A percentile compares a stretch with the other conserved stretches of the same genome.
Evolutionary conservation across 140 eudicot species (phyloP).

Genomic region (Erigeron philadelphicus): DNA sequence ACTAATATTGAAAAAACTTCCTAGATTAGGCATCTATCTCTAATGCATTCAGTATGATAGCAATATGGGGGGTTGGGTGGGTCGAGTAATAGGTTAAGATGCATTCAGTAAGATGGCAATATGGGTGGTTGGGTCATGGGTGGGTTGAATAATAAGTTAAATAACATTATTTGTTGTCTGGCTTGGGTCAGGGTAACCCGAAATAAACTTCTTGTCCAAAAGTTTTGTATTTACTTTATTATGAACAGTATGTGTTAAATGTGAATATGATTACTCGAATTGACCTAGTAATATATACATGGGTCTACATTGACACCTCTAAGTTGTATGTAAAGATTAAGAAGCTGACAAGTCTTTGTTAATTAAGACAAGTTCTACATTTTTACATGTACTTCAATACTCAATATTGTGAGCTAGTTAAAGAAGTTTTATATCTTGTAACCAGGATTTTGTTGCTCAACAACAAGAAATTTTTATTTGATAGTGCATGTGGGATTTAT

Average conservation of each 20-base stretch:
- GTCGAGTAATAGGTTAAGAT: background rate
- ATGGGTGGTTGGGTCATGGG: background rate
- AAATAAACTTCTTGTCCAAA: background rate
- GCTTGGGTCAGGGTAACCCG: background rate
- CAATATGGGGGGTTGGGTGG: background rate
- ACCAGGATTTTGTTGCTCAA: background rate
- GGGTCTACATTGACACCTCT: background rate
- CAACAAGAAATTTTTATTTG: background rate
- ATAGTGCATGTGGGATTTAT: slow-evolving; percentile 1
- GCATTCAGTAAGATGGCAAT: background rate
- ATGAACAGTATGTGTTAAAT: background rate
- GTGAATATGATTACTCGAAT: background rate
- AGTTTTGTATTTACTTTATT: background rate
- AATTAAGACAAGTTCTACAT: background rate
- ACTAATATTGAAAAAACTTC: background rate
- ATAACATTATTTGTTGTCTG: background rate
- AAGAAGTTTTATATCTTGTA: too few relatives aligned
- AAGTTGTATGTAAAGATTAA: slow-evolving; percentile 5
- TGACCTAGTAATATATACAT: background rate
- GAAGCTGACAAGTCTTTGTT: background rate
- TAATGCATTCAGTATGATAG: slow-evolving; percentile 1
- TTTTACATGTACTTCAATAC: too few relatives aligned
- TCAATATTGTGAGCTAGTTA: too few relatives aligned
- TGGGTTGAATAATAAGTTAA: background rate
- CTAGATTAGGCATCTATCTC: background rate